phyloP scores from a whole-genome alignment of 129 eudicot species.

The Gnaphalium uliginosum region DNA sequence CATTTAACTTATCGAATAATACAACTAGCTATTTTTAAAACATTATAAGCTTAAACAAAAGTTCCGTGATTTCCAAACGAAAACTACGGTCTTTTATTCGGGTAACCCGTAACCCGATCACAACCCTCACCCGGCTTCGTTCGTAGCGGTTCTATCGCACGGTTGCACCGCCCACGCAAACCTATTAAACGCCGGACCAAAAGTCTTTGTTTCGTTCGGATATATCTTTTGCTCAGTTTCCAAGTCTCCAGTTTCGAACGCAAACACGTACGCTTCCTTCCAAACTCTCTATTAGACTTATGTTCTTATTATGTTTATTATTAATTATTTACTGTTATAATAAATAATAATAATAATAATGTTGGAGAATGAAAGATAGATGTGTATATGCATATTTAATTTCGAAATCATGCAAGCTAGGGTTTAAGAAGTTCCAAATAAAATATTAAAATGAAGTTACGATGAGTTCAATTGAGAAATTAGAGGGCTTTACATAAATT shows the following conservation, averaged over 20 bases:
- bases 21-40: too few species aligned
- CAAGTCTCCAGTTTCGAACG: background rate
- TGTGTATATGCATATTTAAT: background rate
- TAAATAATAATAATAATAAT: too few species aligned
- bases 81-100: constrained; percentile 13
- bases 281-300: background rate
- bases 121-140: background rate
- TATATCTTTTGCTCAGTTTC: background rate
- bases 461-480: constrained; percentile 7
- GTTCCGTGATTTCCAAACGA: too few species aligned
- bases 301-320: constrained; percentile 15
- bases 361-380: too few species aligned
- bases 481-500: background rate
- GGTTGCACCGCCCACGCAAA: constrained; percentile 35
- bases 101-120: constrained; percentile 20
- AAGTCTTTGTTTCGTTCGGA: background rate
- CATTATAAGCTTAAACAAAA: too few species aligned
- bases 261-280: constrained; percentile 8
- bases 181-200: constrained; percentile 20
- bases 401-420: constrained; percentile 14
- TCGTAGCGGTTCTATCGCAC: constrained; percentile 30
- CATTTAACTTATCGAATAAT: too few species aligned
- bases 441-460: too few species aligned
- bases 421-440: background rate
- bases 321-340: too few species aligned